These are phyloP conservation scores for Ustilago curta DNA, from an alignment of 1,284 basidiomycete species.

Conservation along the genomic window DNA sequence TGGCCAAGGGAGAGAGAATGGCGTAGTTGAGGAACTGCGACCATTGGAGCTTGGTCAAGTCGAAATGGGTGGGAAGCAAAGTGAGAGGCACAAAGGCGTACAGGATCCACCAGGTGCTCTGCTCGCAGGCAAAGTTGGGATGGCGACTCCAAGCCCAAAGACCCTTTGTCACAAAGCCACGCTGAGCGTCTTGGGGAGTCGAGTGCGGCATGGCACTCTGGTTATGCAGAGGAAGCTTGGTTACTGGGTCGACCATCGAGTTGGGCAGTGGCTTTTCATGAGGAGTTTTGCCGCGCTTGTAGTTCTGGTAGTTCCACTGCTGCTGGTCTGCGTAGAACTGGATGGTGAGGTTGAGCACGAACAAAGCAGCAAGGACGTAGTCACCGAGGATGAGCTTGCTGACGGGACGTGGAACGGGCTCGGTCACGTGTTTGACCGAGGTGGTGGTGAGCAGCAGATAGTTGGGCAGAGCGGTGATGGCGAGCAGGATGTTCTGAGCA, in stretches of 20 bases:
- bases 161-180: conserved; percentile 86
- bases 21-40: conserved; percentile 62
- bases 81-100: conserved; percentile 68
- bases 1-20: conserved; percentile 55
- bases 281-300: conserved; percentile 74
- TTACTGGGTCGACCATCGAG: conserved; percentile 28
- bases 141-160: conserved; percentile 88
- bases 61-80: conserved; percentile 73
- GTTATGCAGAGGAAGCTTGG: conserved; percentile 28
- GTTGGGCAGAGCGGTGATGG: conserved; percentile 74
- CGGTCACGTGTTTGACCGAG: conserved; percentile 70
- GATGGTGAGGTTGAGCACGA: conserved; percentile 75
- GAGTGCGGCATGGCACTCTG: conserved; percentile 43
- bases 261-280: conserved; percentile 43
- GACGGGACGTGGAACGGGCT: conserved; percentile 66
- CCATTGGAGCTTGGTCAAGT: conserved; percentile 59
- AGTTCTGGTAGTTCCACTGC: conserved; percentile 83
- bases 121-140: conserved; percentile 91
- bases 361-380: conserved; percentile 75
- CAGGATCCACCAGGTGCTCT: conserved; percentile 81
- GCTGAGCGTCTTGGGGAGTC: conserved; percentile 74
- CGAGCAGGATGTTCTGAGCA: conserved; percentile 83
- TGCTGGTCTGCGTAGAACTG: conserved; percentile 91
- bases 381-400: conserved; percentile 76
- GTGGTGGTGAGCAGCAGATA: conserved; percentile 72